Evolutionary conservation across 306 rosid genomes (phyloP).

Genomic region (Morella rubra): DNA sequence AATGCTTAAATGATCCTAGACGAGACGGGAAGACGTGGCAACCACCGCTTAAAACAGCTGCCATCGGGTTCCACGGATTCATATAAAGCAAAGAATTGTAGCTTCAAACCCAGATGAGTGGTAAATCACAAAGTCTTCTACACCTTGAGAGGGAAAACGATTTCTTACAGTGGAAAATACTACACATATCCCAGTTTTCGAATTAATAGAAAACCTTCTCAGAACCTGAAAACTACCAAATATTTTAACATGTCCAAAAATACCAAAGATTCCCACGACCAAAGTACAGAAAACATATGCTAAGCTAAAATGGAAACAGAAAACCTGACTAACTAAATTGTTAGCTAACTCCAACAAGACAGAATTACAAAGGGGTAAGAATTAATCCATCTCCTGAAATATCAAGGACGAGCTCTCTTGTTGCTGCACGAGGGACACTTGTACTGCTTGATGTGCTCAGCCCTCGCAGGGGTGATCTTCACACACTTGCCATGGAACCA

Average conservation of each 20-base stretch:
- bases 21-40: too few relatives aligned
- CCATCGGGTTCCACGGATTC: too few relatives aligned
- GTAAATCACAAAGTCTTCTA: too few relatives aligned
- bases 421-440: conserved; percentile 72
- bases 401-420: conserved; percentile 63
- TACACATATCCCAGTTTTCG: background rate
- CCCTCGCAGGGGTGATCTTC: conserved; percentile 64
- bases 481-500: conserved; percentile 74
- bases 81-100: too few relatives aligned
- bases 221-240: conserved; percentile 35
- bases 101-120: too few relatives aligned
- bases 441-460: conserved; percentile 66
- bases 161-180: conserved; percentile 15
- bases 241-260: conserved; percentile 28
- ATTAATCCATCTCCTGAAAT: conserved; percentile 30
- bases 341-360: conserved; percentile 43
- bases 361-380: conserved; percentile 29
- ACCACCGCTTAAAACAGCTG: too few relatives aligned
- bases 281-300: conserved; percentile 23
- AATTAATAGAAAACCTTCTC: conserved; percentile 15
- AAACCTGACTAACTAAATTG: conserved; percentile 38
- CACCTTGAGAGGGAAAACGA: background rate
- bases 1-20: too few relatives aligned
- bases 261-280: conserved; percentile 29
- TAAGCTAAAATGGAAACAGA: conserved; percentile 36